These are phyloP conservation scores for Glutinoglossum americanum DNA, from an alignment of 495 filamentous ascomycete genomes.

Conservation along the genomic window DNA sequence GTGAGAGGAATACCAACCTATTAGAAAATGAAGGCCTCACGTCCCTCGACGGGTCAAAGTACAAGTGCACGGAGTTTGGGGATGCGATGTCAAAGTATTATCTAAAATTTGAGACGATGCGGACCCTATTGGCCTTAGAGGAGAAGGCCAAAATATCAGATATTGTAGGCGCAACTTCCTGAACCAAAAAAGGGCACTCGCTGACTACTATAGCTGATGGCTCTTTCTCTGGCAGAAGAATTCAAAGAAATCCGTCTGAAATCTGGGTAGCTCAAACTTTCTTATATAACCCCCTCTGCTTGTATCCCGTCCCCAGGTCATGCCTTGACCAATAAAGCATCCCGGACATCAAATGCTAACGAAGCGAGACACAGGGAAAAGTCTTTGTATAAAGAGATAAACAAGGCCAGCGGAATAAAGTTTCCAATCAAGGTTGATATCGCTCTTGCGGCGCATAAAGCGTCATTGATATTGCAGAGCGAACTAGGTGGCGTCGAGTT, in stretches of 20 bases:
- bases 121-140: conserved; percentile 40
- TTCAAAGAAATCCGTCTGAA: conserved; percentile 61
- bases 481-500: conserved; percentile 59
- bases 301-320: neutral
- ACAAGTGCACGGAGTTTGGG: conserved; percentile 58
- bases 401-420: conserved; percentile 46
- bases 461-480: conserved; percentile 67
- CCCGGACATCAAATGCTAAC: conserved; percentile 49
- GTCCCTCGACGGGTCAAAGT: conserved; percentile 12
- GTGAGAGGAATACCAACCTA: conserved; percentile 51
- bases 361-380: conserved; percentile 55
- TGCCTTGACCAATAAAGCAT: neutral
- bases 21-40: conserved; percentile 43
- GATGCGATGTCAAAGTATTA: conserved; percentile 88
- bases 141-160: conserved; percentile 38
- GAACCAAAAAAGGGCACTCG: neutral
- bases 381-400: conserved; percentile 58
- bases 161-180: conserved; percentile 32
- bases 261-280: conserved; percentile 12
- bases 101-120: conserved; percentile 82
- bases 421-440: conserved; percentile 68
- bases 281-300: neutral
- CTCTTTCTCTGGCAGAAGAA: conserved; percentile 49
- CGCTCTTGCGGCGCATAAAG: conserved; percentile 51
- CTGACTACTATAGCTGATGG: conserved; percentile 34